Evolutionary conservation across 345 rosid genomes (phyloP).

Genomic region (Gossypium longicalyx): DNA sequence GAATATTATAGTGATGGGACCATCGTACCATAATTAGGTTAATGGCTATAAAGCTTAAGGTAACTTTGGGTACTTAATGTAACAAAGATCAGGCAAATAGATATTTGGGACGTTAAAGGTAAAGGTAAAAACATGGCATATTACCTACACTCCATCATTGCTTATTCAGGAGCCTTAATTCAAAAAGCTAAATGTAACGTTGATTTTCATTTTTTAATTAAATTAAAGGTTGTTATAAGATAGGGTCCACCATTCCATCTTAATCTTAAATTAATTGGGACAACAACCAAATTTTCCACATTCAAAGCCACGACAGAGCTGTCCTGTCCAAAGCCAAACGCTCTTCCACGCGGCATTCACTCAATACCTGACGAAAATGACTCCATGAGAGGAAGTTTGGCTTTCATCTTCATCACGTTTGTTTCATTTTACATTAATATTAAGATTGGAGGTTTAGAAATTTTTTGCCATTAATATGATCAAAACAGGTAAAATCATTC

Average conservation of each 20-base stretch:
- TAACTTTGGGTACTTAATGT: background rate
- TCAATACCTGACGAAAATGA: background rate
- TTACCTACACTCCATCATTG: background rate
- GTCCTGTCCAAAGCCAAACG: background rate
- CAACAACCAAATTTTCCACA: background rate
- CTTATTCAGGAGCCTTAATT: background rate
- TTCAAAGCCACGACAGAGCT: background rate
- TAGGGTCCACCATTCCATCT: background rate
- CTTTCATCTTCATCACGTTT: background rate
- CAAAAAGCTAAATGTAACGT: background rate
- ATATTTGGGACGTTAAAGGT: background rate
- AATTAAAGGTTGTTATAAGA: background rate
- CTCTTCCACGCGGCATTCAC: constrained; percentile 1
- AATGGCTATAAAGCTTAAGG: background rate
- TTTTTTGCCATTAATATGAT: no score
- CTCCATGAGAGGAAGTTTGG: background rate
- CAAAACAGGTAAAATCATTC: no score
- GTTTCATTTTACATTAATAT: background rate
- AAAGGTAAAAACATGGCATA: background rate
- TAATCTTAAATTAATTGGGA: background rate
- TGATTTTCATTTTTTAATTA: background rate
- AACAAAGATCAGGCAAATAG: background rate
- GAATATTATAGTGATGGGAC: no score
- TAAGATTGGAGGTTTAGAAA: background rate
- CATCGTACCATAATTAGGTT: background rate